Evolutionary conservation across 306 rosid species (phyloP), one percentile per base, ranked within the genome.

Genomic region (Casuarina cunninghamiana): DNA sequence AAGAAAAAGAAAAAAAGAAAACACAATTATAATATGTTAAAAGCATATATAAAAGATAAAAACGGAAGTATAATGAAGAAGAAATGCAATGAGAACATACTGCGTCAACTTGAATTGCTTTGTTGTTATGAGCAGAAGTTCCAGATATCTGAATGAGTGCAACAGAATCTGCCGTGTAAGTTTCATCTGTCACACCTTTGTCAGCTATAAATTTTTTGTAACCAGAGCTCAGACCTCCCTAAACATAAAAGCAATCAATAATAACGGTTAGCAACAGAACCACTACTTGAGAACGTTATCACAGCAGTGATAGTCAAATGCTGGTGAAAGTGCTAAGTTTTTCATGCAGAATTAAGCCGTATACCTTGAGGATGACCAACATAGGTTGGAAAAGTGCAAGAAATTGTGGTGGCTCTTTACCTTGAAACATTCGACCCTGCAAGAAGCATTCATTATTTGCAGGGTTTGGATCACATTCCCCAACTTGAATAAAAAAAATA

Each of bases 181-280:
- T 90, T 82, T 96, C 99, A 86, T 96, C 97, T 11, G 82, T 65
- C 84, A 88, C 79, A 78, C 93, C 91, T 86, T 89, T 91, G 37
- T 93, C 94, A 5, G 88, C 90, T 81, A 90, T 65, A 43, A 72
- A 17, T 7, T 91, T 93, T 85, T 90, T 91, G 86, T 91, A 93
- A 63, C 97, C 96, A 74, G 94, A 87, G 85, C 98, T 96, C 88
- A 93, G 76, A 77, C 99, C 98, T 77, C 99, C 99, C 99, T 96
- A 78, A 81, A 84, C 74, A 45, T 80, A 72, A 83, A 53, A 73
- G 63, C 84, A 76, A 69, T 71, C 45, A 84, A 62, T 10, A 68
- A 87, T 67, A 77, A 72, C 46, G 35, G 71, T 62, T 19, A 50
- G 72, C 54, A 65, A 21, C 43, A 12, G 46, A 45, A 6, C 69